These are phyloP conservation scores for Zalaria sp. DNA, from an alignment of 2,329 filamentous ascomycete species.

Conservation along the genomic window DNA sequence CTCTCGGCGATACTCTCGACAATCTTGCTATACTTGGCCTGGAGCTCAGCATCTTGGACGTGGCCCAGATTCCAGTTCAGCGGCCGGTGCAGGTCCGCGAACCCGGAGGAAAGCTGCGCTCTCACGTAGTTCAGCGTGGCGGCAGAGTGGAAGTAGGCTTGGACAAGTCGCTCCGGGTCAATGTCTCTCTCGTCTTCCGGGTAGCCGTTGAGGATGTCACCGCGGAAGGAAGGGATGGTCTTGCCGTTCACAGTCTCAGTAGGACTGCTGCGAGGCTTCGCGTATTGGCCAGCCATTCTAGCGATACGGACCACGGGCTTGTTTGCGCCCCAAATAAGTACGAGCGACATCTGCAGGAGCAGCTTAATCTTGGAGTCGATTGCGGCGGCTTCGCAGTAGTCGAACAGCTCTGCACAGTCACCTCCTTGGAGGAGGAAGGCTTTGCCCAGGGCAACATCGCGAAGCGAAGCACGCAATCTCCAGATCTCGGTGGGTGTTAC, in stretches of 20 bases:
- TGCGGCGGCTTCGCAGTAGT: conserved; percentile 78
- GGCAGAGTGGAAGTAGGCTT: conserved; percentile 90
- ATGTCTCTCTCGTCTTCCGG: conserved; percentile 59
- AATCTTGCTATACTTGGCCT: conserved; percentile 73
- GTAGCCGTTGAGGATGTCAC: conserved; percentile 91
- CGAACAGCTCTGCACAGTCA: conserved; percentile 93
- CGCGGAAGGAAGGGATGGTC: conserved; percentile 78
- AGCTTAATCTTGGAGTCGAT: conserved; percentile 97
- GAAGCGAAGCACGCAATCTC: conserved; percentile 62
- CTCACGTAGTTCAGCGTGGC: conserved; percentile 90
- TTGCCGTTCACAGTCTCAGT: conserved; percentile 69
- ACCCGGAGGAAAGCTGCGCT: conserved; percentile 67
- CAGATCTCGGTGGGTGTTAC: conserved; percentile 71
- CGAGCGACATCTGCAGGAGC: conserved; percentile 89
- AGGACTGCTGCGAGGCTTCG: conserved; percentile 83
- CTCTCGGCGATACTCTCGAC: conserved; percentile 81
- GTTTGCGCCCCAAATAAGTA: conserved; percentile 77
- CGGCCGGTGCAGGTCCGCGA: conserved; percentile 86
- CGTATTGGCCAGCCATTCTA: conserved; percentile 93
- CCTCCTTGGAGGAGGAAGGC: conserved; percentile 92
- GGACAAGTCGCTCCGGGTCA: conserved; percentile 71
- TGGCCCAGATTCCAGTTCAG: conserved; percentile 92
- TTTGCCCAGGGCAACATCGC: conserved; percentile 77
- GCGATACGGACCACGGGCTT: conserved; percentile 85
- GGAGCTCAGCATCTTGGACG: conserved; percentile 68